phyloP scores from a whole-genome alignment of 2,329 filamentous ascomycete species.

The Aureobasidium sp. region DNA sequence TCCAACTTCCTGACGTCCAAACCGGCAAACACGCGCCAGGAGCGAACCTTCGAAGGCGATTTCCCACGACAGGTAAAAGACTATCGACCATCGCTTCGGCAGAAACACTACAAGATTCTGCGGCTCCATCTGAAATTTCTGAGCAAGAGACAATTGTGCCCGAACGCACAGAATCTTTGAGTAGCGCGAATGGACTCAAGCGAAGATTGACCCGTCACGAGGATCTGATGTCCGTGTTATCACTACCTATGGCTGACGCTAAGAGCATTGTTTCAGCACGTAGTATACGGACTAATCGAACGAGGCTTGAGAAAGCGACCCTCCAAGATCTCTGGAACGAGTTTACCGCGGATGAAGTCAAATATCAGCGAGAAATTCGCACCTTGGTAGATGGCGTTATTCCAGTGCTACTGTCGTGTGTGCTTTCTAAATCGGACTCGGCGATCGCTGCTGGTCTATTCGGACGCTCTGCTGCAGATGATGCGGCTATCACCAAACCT shows the following conservation, averaged over 20 bases:
- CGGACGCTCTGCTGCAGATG: constrained; percentile 46
- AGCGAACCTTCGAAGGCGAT: constrained; percentile 19
- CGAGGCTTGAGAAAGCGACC: constrained; percentile 57
- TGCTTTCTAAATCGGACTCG: constrained; percentile 55
- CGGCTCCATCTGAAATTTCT: constrained; percentile 21
- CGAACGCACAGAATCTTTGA: constrained; percentile 10
- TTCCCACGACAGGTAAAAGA: constrained; percentile 46
- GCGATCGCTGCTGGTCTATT: constrained; percentile 60
- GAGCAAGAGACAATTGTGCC: constrained; percentile 18
- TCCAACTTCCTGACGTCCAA: constrained; percentile 26
- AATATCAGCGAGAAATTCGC: constrained; percentile 84
- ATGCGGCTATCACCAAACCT: constrained; percentile 64
- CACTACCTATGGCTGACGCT: constrained; percentile 54
- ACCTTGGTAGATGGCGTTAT: constrained; percentile 93
- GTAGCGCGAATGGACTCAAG: constrained; percentile 43
- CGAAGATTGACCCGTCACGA: constrained; percentile 82
- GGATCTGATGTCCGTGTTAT: constrained; percentile 88
- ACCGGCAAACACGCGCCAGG: constrained; percentile 18
- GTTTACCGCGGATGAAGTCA: constrained; percentile 71
- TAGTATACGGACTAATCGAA: constrained; percentile 67
- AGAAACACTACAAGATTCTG: constrained; percentile 38
- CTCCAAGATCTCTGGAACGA: constrained; percentile 70
- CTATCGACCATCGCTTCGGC: constrained; percentile 52
- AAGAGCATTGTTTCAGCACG: constrained; percentile 66
- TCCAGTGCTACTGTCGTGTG: constrained; percentile 78